Conservation (phyloP, 169 alveolate species). For the Plasmodium inui region DNA sequence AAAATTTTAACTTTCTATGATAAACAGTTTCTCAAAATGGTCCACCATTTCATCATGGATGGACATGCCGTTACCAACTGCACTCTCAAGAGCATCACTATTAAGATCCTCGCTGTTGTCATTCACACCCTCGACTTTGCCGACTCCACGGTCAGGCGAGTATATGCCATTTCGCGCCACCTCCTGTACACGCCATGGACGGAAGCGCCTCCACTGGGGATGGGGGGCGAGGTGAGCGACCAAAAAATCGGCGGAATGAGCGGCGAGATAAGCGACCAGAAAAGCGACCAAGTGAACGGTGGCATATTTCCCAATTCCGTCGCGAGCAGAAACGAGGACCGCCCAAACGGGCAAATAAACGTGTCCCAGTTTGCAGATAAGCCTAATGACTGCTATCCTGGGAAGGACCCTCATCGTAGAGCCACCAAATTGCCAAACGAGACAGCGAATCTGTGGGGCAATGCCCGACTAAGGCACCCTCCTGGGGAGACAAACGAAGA, state of each 20-base stretch:
- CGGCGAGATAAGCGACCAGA: neutral
- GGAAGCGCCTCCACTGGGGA: neutral
- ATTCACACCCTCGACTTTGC: conserved; percentile 26
- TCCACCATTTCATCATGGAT: conserved; percentile 5
- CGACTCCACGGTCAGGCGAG: neutral
- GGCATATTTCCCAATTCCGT: neutral
- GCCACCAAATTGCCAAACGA: neutral
- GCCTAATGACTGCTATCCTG: no score
- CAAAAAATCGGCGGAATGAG: neutral
- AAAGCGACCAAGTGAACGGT: no score
- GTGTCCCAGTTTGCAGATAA: neutral
- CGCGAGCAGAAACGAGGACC: neutral
- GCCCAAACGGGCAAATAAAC: neutral
- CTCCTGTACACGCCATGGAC: neutral
- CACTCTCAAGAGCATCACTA: conserved; percentile 37
- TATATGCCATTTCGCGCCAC: conserved; percentile 1
- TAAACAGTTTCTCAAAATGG: neutral
- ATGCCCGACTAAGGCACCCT: neutral
- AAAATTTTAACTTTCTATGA: conserved; percentile 22
- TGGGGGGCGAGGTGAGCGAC: neutral
- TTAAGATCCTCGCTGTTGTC: conserved; percentile 7
- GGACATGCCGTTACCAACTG: conserved; percentile 33
- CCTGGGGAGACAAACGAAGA: neutral
- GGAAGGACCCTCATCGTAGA: neutral
- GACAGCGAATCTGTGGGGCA: neutral